A percentile compares a stretch with the other conserved stretches of the same genome.
Evolutionary conservation across 208 protist species (phyloP).

Genomic region (Leishmania lainsoni): DNA sequence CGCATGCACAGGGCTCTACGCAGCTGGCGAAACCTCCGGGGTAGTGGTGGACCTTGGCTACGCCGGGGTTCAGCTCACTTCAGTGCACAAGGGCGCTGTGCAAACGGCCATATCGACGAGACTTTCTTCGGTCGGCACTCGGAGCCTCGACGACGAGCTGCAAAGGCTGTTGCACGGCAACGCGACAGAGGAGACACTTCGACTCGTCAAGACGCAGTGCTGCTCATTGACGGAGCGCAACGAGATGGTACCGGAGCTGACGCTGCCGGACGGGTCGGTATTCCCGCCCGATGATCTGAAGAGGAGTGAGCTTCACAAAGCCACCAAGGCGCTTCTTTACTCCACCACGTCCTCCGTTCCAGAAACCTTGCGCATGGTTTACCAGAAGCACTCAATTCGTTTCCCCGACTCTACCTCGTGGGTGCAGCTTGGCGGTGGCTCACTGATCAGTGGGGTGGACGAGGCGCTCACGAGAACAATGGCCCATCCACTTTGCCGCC

Average conservation of each 20-base stretch:
- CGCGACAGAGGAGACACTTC: slow-evolving; percentile 18
- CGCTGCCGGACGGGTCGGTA: slow-evolving; percentile 52
- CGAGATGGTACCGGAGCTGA: slow-evolving; percentile 29
- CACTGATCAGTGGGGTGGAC: slow-evolving; percentile 21
- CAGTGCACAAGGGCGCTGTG: slow-evolving; percentile 47
- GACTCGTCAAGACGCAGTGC: slow-evolving; percentile 25
- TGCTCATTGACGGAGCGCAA: slow-evolving; percentile 20
- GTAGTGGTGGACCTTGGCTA: slow-evolving; percentile 76
- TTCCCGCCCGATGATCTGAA: slow-evolving; percentile 1
- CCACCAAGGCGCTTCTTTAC: slow-evolving; percentile 30
- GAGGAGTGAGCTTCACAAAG: slow-evolving; percentile 20
- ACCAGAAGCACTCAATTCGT: slow-evolving; percentile 34
- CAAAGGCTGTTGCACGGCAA: slow-evolving; percentile 15
- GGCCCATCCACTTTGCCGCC: slow-evolving; percentile 23
- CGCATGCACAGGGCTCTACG: slow-evolving; percentile 61
- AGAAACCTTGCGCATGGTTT: slow-evolving; percentile 27
- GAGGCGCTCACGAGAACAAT: slow-evolving; percentile 34
- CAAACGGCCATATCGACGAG: slow-evolving; percentile 31
- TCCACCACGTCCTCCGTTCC: slow-evolving; percentile 33
- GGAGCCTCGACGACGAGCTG: slow-evolving; percentile 45
- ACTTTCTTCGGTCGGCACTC: slow-evolving; percentile 40
- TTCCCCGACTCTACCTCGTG: slow-evolving; percentile 36
- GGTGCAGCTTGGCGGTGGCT: slow-evolving; percentile 43
- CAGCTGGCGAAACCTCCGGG: slow-evolving; percentile 66
- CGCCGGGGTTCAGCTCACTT: slow-evolving; percentile 55